Base-by-base conservation (phyloP, 768 basidiomycete species). In the Boletus vinaceobasis region DNA sequence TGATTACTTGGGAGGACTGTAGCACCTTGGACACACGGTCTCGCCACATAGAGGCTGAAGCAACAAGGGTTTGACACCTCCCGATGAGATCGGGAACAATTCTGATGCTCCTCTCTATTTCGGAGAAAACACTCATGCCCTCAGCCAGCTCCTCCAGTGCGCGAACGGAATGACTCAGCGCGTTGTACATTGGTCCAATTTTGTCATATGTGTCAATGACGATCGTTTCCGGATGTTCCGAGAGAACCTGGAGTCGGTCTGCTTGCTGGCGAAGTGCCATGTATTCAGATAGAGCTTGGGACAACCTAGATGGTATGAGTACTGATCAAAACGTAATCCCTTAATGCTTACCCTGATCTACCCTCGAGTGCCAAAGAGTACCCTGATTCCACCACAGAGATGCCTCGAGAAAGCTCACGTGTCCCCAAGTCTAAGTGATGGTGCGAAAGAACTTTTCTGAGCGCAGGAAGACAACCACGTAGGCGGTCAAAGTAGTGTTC, bases 401-500 rank as follows among this genome's bases (percentile, higher is more conserved):
- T 69, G 7, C 87, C 90, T 57, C 92, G 80, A 64, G 87, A 87
- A 17, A 98, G 75, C 55, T 98, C 96, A 14, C 88, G 86, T n/a
- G 91, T 93, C 10, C 82, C 79, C 44, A 98, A 63, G 65, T 98
- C 97, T 1, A 78, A 66, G 65, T 94, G 90, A 69, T 98, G 96
- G 43, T 77, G 69, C 7, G 80, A 74, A 26, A 93, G 73, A 2
- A 80, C 76, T 6, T 74, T 73, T 43, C 90, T 78, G 29, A 98
- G 74, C 7, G 75, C 74, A 5, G 90, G 87, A 50, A 98, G 78
- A 43, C 80, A 71, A 8, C 79, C 79, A 32, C 79, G 77, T 9
- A 95, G 73, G 26, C 85, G 82, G 48, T 79, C 67, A 59, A 89
- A 84, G 69, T 91, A 90, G 11, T 66, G 58, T 57, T 93, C 87